Percentiles rank a stretch among this genome's conserved stretches.
Evolutionary conservation across 768 basidiomycete species (phyloP).

Genomic region (Hebeloma cylindrosporum): DNA sequence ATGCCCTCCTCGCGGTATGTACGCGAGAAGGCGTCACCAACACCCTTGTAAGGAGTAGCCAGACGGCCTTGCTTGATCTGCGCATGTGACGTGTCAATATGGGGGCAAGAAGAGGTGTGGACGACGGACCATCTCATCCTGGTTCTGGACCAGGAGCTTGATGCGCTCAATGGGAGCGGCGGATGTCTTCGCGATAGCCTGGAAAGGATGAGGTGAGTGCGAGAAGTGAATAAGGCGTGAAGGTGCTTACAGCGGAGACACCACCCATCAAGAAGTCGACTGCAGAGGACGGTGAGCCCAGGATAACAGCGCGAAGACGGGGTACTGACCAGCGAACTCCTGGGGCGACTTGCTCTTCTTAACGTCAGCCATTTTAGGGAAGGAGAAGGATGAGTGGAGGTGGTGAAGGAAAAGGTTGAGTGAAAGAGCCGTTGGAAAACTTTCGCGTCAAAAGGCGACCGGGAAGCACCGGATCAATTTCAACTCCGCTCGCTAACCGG

Average conservation of each 20-base stretch:
- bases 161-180: constrained; percentile 99
- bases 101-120: constrained; percentile 5
- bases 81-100: constrained; percentile 35
- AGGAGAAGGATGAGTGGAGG: constrained; percentile 54
- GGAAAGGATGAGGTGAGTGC: constrained; percentile 23
- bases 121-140: constrained; percentile 96
- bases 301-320: constrained; percentile 8
- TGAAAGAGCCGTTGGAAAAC: constrained; percentile 40
- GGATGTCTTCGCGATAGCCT: constrained; percentile 98
- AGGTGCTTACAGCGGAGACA: constrained; percentile 76
- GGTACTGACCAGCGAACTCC: constrained; percentile 79
- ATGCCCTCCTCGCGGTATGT: constrained; percentile 96
- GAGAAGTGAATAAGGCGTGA: neutral
- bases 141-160: constrained; percentile 97
- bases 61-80: constrained; percentile 99
- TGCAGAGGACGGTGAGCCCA: constrained; percentile 33
- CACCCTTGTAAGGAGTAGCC: constrained; percentile 93
- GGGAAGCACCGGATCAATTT: constrained; percentile 48
- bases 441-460: constrained; percentile 48
- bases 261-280: constrained; percentile 97
- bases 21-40: constrained; percentile 86
- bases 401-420: constrained; percentile 45
- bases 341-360: constrained; percentile 88
- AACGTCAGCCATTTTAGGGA: constrained; percentile 71
- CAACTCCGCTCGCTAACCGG: constrained; percentile 41